phyloP scores from a whole-genome alignment of 768 basidiomycete genomes.

The Suillus spraguei region DNA sequence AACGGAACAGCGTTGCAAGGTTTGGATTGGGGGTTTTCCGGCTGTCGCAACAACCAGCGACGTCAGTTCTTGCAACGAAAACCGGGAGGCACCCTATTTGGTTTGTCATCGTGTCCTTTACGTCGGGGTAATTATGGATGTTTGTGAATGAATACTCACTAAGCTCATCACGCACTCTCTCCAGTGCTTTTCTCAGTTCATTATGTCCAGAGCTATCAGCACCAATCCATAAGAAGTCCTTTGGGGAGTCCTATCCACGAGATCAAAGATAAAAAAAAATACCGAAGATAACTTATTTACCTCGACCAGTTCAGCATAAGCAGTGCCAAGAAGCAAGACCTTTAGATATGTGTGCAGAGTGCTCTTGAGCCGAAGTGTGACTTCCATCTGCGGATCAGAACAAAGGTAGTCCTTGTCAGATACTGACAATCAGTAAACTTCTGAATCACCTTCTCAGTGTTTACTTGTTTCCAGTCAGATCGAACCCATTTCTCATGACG shows the following conservation, averaged over 20 bases:
- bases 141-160: constrained; percentile 29
- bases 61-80: constrained; percentile 35
- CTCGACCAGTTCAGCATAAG: constrained; percentile 69
- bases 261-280: neutral
- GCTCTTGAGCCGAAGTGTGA: constrained; percentile 66
- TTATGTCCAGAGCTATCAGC: constrained; percentile 67
- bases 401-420: neutral
- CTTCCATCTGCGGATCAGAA: constrained; percentile 56
- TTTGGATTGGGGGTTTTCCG: neutral
- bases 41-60: constrained; percentile 20
- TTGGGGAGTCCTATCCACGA: constrained; percentile 60
- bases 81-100: constrained; percentile 32
- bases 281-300: constrained; percentile 35
- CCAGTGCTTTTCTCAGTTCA: constrained; percentile 72
- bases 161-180: constrained; percentile 59
- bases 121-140: neutral
- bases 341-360: constrained; percentile 65
- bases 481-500: constrained; percentile 63
- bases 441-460: constrained; percentile 54
- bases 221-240: constrained; percentile 76
- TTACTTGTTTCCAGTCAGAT: constrained; percentile 69
- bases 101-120: constrained; percentile 25
- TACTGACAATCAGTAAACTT: neutral
- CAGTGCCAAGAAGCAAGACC: constrained; percentile 62
- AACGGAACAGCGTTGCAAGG: constrained; percentile 13